phyloP scores from a whole-genome alignment of 2,329 filamentous ascomycete species.

The Cryphonectria carpinicola region DNA sequence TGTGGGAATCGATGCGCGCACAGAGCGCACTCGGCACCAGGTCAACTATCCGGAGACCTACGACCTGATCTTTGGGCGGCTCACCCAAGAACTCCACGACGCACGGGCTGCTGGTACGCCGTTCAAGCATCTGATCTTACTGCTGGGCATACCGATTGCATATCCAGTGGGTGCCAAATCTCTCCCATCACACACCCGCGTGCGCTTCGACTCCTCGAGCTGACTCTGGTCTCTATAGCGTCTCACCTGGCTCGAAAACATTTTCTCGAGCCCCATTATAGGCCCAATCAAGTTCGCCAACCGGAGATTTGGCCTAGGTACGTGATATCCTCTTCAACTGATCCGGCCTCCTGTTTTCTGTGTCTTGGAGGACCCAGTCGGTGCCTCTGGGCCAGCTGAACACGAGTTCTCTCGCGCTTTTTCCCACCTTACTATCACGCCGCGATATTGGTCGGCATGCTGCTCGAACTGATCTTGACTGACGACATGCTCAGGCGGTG shows the following conservation, averaged over 20 bases:
- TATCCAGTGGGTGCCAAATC: constrained; percentile 65
- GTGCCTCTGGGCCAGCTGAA: not conserved
- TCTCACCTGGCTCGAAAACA: constrained; percentile 95
- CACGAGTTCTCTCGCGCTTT: not conserved
- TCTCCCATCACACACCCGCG: constrained; percentile 43
- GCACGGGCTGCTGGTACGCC: constrained; percentile 70
- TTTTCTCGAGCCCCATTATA: constrained; percentile 83
- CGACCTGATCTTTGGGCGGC: constrained; percentile 77
- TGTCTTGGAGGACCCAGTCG: not conserved
- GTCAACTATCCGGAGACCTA: constrained; percentile 95
- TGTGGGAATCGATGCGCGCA: constrained; percentile 88
- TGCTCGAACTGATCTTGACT: constrained; percentile 18
- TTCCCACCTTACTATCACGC: not conserved
- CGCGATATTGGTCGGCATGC: not conserved
- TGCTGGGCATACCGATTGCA: constrained; percentile 85
- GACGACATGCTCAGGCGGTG: constrained; percentile 57
- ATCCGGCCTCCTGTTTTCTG: not conserved
- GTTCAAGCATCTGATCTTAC: constrained; percentile 84
- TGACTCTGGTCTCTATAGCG: constrained; percentile 52
- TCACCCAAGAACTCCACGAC: constrained; percentile 70
- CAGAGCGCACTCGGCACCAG: constrained; percentile 85
- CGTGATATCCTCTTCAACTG: constrained; percentile 29
- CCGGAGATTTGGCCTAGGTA: constrained; percentile 80
- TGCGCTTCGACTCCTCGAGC: not conserved
- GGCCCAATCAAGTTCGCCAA: constrained; percentile 88